Percentiles rank a stretch among this genome's conserved stretches.
Conservation (phyloP, 2,329 filamentous ascomycete species). For the Calonectria fujianensis region DNA sequence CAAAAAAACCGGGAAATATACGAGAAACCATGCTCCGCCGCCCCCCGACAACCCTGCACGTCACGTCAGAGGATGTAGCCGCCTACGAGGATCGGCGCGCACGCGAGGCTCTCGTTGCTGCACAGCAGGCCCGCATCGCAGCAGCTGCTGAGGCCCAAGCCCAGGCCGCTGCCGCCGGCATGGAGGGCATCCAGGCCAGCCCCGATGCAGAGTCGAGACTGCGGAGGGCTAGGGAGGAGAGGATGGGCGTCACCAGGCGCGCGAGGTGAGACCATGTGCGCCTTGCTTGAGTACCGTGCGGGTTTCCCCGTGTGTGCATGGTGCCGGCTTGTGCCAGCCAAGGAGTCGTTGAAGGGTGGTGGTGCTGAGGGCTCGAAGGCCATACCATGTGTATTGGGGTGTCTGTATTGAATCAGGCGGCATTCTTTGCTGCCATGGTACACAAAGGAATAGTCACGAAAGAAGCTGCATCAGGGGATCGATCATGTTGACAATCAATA, state of each 20-base stretch:
- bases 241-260: constrained; percentile 60
- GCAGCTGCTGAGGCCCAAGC: constrained; percentile 50
- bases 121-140: constrained; percentile 57
- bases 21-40: constrained; percentile 76
- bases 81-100: constrained; percentile 80
- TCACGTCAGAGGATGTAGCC: constrained; percentile 82
- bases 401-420: background rate
- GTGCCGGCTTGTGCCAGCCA: background rate
- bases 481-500: background rate
- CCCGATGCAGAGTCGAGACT: constrained; percentile 51
- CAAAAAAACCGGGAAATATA: constrained; percentile 15
- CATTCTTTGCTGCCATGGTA: background rate
- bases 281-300: background rate
- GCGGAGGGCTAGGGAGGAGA: constrained; percentile 61
- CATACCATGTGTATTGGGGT: background rate
- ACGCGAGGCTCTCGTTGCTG: constrained; percentile 61
- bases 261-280: constrained; percentile 34
- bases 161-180: constrained; percentile 44
- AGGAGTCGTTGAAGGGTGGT: background rate
- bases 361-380: background rate
- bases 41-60: constrained; percentile 79
- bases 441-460: background rate
- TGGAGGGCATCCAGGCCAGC: constrained; percentile 58
- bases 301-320: background rate
- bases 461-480: background rate